A percentile compares a stretch with the other conserved stretches of the same genome.
These are phyloP conservation scores for Scleroderma citrinum DNA, from an alignment of 768 basidiomycete genomes.

Conservation along the genomic window DNA sequence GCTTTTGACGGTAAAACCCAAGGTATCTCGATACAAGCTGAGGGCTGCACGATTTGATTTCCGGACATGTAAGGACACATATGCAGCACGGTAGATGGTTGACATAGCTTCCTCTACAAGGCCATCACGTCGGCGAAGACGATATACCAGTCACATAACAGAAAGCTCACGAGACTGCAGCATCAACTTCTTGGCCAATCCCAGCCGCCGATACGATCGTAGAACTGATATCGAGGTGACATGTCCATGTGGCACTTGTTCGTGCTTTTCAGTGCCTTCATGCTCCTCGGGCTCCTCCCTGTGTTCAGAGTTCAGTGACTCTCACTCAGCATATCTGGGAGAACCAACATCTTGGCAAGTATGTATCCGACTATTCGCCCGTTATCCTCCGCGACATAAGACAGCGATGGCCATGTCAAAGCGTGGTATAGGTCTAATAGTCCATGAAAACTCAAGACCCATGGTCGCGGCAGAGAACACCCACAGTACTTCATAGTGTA, in stretches of 20 bases:
- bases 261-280: constrained; percentile 44
- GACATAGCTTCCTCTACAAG: constrained; percentile 84
- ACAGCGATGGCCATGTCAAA: constrained; percentile 90
- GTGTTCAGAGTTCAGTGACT: constrained; percentile 30
- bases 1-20: constrained; percentile 83
- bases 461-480: constrained; percentile 15
- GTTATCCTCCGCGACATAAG: constrained; percentile 89
- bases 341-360: constrained; percentile 83
- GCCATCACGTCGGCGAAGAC: constrained; percentile 2
- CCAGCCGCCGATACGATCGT: constrained; percentile 83
- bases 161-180: constrained; percentile 72
- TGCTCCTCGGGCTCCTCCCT: constrained; percentile 53
- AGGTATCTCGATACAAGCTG: constrained; percentile 77
- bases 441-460: not conserved
- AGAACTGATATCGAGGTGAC: constrained; percentile 96
- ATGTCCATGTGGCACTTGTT: constrained; percentile 73
- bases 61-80: constrained; percentile 86
- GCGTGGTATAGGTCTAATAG: constrained; percentile 80
- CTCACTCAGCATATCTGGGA: not conserved
- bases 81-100: constrained; percentile 75
- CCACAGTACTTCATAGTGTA: constrained; percentile 77
- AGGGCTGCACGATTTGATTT: constrained; percentile 94
- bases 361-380: constrained; percentile 93
- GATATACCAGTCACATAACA: not conserved
- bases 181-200: constrained; percentile 93